A percentile compares a stretch with the other conserved stretches of the same genome.
phyloP scores from a whole-genome alignment of 192 early-diverging fungal species.

The Entomortierella chlamydospora region DNA sequence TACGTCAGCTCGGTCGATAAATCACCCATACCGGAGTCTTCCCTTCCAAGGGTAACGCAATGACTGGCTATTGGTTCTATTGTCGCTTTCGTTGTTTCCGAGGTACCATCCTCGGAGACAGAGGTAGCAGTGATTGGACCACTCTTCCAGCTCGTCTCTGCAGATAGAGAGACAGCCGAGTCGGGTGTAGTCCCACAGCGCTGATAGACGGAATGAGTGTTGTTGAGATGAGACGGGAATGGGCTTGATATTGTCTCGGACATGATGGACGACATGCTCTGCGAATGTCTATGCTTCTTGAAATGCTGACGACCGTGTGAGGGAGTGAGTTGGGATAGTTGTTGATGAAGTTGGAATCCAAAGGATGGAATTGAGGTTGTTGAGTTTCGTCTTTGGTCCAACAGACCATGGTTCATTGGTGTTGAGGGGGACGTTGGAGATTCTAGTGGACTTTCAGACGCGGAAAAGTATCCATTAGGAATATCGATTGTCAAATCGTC shows the following conservation, averaged over 20 bases:
- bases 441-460: slow-evolving; percentile 30
- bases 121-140: slow-evolving; percentile 8
- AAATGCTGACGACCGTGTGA: background rate
- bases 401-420: background rate
- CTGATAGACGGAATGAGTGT: slow-evolving; percentile 4
- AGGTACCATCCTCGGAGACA: slow-evolving; percentile 15
- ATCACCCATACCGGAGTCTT: slow-evolving; percentile 26
- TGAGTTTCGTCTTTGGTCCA: slow-evolving; percentile 30
- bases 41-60: slow-evolving; percentile 7
- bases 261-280: slow-evolving; percentile 44
- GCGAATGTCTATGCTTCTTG: slow-evolving; percentile 33
- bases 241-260: slow-evolving; percentile 16
- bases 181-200: slow-evolving; percentile 11
- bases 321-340: slow-evolving; percentile 7
- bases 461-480: slow-evolving; percentile 19
- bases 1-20: slow-evolving; percentile 28
- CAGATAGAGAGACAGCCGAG: slow-evolving; percentile 32
- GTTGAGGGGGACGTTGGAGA: slow-evolving; percentile 26
- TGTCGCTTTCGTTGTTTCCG: slow-evolving; percentile 4
- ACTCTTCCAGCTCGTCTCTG: slow-evolving; percentile 31
- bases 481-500: slow-evolving; percentile 54
- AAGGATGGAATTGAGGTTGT: slow-evolving; percentile 18
- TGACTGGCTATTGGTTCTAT: background rate
- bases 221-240: background rate
- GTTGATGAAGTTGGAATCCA: slow-evolving; percentile 28